Evolutionary conservation across 2,329 filamentous ascomycete genomes (phyloP).

Genomic region (Pseudogymnoascus sp.): DNA sequence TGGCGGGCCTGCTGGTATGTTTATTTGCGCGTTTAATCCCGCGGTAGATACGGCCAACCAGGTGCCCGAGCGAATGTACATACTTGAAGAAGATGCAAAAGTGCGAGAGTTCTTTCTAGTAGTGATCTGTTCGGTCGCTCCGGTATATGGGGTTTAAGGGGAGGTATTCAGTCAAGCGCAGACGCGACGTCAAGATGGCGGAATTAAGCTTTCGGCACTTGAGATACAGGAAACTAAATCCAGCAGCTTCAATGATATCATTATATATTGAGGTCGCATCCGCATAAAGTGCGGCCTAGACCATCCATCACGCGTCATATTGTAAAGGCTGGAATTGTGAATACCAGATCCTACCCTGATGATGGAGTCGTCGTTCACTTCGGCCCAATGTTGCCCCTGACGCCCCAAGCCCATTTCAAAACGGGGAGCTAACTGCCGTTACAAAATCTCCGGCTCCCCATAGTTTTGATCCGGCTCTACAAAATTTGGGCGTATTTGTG

Average conservation of each 20-base stretch:
- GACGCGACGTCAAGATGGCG: not conserved
- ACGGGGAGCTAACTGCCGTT: not conserved
- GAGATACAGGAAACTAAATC: not conserved
- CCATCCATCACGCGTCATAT: not conserved
- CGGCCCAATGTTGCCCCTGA: not conserved
- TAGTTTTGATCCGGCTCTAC: not conserved
- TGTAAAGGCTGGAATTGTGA: not conserved
- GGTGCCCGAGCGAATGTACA: not conserved
- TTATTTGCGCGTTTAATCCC: not conserved
- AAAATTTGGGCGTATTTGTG: not conserved
- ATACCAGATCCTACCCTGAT: not conserved
- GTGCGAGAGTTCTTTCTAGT: not conserved
- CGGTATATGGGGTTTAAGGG: not conserved
- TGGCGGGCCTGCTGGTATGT: not conserved
- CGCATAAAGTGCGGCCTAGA: not conserved
- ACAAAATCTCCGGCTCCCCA: conserved; percentile 1
- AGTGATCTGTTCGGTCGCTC: not conserved
- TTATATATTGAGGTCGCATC: not conserved
- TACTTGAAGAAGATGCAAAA: not conserved
- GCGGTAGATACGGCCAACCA: not conserved
- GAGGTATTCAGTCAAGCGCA: not conserved
- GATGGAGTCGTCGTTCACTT: not conserved
- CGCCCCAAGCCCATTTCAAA: not conserved
- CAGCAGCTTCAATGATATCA: not conserved
- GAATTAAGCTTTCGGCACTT: conserved; percentile 4